Evolutionary conservation across 305 asterid species (phyloP).

Genomic region (Fraxinus xanthoxyloides): DNA sequence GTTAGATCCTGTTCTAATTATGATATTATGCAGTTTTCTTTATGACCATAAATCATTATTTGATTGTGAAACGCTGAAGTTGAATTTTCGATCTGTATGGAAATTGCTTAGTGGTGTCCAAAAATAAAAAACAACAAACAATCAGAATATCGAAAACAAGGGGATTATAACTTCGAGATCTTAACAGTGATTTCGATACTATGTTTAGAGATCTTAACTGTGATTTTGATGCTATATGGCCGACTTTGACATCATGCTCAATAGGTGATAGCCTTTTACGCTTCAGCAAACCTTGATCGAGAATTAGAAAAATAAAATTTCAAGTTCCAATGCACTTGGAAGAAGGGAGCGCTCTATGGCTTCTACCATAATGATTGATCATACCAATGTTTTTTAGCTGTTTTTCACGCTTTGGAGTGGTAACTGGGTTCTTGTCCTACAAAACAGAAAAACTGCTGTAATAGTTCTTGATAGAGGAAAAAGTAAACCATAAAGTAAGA

Average conservation of each 20-base stretch:
- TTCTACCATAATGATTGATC: slow-evolving; percentile 16
- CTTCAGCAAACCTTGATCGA: slow-evolving; percentile 65
- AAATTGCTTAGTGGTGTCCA: slow-evolving; percentile 1
- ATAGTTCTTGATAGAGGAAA: not conserved
- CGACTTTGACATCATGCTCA: slow-evolving; percentile 68
- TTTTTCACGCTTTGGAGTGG: slow-evolving; percentile 75
- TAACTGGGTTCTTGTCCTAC: slow-evolving; percentile 64
- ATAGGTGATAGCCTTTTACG: slow-evolving; percentile 74
- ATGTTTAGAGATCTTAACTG: slow-evolving; percentile 65
- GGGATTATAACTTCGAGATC: slow-evolving; percentile 30
- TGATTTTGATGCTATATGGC: slow-evolving; percentile 54
- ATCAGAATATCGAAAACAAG: slow-evolving; percentile 15
- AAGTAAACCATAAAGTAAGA: slow-evolving; percentile 7
- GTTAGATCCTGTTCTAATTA: not conserved
- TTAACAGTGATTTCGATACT: slow-evolving; percentile 69
- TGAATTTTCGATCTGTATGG: not conserved
- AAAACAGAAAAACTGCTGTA: slow-evolving; percentile 13
- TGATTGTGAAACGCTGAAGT: not conserved
- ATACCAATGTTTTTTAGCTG: slow-evolving; percentile 81
- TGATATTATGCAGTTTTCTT: not conserved
- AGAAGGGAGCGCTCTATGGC: slow-evolving; percentile 13
- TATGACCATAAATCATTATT: not conserved
- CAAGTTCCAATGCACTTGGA: slow-evolving; percentile 14
- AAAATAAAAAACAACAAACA: not conserved
- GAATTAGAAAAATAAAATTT: slow-evolving; percentile 28